Conservation (phyloP, 2,329 filamentous ascomycete genomes). For the Penicillium sp. region DNA sequence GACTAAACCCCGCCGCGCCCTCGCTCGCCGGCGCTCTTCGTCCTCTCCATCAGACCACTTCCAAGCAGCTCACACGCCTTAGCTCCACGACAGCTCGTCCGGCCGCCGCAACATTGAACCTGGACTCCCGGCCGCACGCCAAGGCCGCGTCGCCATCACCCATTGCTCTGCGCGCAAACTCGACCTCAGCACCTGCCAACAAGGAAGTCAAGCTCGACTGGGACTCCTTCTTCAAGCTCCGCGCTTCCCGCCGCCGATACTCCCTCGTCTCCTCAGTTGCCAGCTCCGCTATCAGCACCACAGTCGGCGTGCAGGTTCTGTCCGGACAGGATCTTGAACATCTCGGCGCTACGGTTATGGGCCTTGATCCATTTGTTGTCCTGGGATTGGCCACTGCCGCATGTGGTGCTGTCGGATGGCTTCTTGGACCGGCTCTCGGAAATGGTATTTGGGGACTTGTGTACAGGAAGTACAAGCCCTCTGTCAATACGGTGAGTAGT, state of each 20-base stretch:
- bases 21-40: conserved; percentile 25
- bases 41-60: conserved; percentile 15
- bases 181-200: conserved; percentile 32
- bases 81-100: conserved; percentile 20
- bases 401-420: conserved; percentile 80
- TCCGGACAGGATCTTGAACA: conserved; percentile 69
- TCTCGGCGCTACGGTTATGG: conserved; percentile 65
- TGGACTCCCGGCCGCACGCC: conserved; percentile 12
- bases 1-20: conserved; percentile 27
- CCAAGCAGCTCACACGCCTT: conserved; percentile 28
- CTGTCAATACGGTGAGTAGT: conserved; percentile 65
- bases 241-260: conserved; percentile 79
- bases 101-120: conserved; percentile 18
- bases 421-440: conserved; percentile 79
- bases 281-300: conserved; percentile 62
- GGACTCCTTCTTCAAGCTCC: conserved; percentile 90
- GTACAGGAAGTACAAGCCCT: conserved; percentile 67
- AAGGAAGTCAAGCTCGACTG: conserved; percentile 64
- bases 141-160: conserved; percentile 9
- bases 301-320: conserved; percentile 55
- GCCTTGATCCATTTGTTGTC: conserved; percentile 83
- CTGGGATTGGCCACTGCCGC: conserved; percentile 77
- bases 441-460: conserved; percentile 74
- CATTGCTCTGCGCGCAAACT: conserved; percentile 29
- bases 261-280: conserved; percentile 75